phyloP scores from a whole-genome alignment of 1,139 yeast species.

The Casaregolazyma suthepensis region DNA sequence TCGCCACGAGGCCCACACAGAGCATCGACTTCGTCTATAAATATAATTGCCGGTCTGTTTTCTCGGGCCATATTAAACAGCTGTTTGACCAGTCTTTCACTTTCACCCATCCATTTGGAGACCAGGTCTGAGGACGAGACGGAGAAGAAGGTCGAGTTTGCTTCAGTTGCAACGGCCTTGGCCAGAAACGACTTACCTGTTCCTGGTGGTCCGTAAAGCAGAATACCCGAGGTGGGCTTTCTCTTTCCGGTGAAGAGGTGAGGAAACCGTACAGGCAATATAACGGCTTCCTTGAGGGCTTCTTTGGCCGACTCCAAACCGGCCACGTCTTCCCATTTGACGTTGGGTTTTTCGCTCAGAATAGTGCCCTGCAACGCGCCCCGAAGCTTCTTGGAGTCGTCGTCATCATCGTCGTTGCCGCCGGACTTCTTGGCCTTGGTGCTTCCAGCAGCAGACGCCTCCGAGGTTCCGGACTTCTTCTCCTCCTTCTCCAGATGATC shows the following conservation, averaged over 20 bases:
- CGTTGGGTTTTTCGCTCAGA: constrained; percentile 86
- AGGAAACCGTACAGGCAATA: constrained; percentile 89
- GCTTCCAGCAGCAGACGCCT: constrained; percentile 44
- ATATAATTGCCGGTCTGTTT: constrained; percentile 88
- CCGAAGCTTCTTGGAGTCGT: constrained; percentile 79
- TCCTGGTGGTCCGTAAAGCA: constrained; percentile 97
- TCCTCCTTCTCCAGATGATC: constrained; percentile 73
- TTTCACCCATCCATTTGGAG: constrained; percentile 99
- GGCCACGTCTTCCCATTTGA: constrained; percentile 93
- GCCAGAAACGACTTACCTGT: constrained; percentile 97
- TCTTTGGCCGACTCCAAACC: constrained; percentile 95
- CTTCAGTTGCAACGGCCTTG: constrained; percentile 98
- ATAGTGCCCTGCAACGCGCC: constrained; percentile 93
- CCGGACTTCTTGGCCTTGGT: constrained; percentile 49
- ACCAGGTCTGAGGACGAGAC: constrained; percentile 93
- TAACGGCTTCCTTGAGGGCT: constrained; percentile 95
- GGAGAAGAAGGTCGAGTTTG: constrained; percentile 91
- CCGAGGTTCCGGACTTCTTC: constrained; percentile 35
- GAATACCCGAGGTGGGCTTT: constrained; percentile 86
- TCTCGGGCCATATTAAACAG: constrained; percentile 94
- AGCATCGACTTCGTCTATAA: constrained; percentile 97
- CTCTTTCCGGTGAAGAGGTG: constrained; percentile 92
- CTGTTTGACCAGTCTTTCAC: constrained; percentile 91
- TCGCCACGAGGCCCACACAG: constrained; percentile 98
- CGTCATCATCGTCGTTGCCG: constrained; percentile 60